phyloP scores from a whole-genome alignment of 805 yeast species.

The Lachancea nothofagi region DNA sequence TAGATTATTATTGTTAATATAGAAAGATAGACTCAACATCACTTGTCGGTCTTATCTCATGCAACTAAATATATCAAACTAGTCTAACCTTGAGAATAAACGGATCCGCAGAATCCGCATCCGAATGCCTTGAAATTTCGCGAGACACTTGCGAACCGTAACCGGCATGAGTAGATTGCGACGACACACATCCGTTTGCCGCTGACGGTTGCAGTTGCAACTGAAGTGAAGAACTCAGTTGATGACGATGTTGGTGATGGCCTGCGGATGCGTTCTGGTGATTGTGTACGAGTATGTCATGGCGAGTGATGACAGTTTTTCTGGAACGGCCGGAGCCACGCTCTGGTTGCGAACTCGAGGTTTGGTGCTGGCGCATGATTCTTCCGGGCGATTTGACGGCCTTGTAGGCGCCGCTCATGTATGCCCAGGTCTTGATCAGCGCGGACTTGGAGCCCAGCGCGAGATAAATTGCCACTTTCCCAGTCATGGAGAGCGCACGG shows the following conservation, averaged over 20 bases:
- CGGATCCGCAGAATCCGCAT: constrained; percentile 1
- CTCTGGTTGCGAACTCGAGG: neutral
- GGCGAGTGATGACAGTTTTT: neutral
- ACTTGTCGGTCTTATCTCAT: no score
- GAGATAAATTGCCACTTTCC: neutral
- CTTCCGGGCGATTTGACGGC: neutral
- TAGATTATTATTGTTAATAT: no score
- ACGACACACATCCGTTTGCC: no score
- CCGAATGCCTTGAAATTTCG: neutral
- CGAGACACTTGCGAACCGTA: no score
- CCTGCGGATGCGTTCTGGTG: neutral
- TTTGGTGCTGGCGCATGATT: neutral
- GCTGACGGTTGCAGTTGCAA: no score
- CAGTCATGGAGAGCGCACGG: neutral
- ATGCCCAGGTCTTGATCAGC: constrained; percentile 1
- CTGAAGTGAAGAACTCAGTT: neutral
- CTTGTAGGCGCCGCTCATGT: constrained; percentile 1
- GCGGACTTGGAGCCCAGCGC: neutral
- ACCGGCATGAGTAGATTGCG: no score
- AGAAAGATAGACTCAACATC: no score
- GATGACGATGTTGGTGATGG: neutral
- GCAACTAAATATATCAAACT: no score
- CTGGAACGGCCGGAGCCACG: neutral
- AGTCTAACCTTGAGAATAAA: neutral
- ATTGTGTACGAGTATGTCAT: neutral